A percentile compares a stretch with the other conserved stretches of the same genome.
Evolutionary conservation across 2,329 filamentous ascomycete species (phyloP).

Genomic region (Didymella pinodella): DNA sequence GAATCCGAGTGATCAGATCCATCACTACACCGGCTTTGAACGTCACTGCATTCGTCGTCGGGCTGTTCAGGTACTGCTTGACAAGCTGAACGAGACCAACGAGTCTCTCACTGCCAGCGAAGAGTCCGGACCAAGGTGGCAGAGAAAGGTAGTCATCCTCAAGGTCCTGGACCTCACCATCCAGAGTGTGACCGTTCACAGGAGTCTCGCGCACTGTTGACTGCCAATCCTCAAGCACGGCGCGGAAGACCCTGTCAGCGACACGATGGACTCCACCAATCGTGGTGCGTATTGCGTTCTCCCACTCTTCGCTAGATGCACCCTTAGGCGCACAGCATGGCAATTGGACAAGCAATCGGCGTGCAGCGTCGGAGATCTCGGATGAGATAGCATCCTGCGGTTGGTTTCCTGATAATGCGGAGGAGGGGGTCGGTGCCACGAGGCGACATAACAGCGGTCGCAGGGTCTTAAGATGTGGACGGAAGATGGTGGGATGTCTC

Average conservation of each 20-base stretch:
- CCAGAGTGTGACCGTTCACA: slow-evolving; percentile 40
- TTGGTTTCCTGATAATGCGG: slow-evolving; percentile 32
- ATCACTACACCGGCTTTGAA: slow-evolving; percentile 73
- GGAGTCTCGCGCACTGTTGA: slow-evolving; percentile 60
- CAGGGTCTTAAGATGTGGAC: slow-evolving; percentile 76
- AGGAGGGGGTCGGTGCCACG: slow-evolving; percentile 69
- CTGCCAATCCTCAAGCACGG: slow-evolving; percentile 83
- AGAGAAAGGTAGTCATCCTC: slow-evolving; percentile 60
- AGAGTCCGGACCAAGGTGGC: slow-evolving; percentile 77
- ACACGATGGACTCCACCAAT: slow-evolving; percentile 73
- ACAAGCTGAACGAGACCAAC: slow-evolving; percentile 71
- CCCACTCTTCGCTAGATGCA: slow-evolving; percentile 79
- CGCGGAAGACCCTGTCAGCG: slow-evolving; percentile 78
- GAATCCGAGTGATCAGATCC: slow-evolving; percentile 74
- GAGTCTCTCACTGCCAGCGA: slow-evolving; percentile 74
- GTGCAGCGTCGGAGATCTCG: slow-evolving; percentile 65
- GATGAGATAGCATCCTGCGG: slow-evolving; percentile 54
- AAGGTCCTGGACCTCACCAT: slow-evolving; percentile 49
- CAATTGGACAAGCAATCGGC: slow-evolving; percentile 72
- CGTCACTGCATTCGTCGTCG: slow-evolving; percentile 71
- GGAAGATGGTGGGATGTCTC: slow-evolving; percentile 83
- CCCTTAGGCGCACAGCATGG: slow-evolving; percentile 85
- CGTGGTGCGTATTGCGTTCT: slow-evolving; percentile 67
- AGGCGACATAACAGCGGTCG: slow-evolving; percentile 66
- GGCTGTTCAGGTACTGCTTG: slow-evolving; percentile 66